Base-by-base conservation (phyloP, 2,329 filamentous ascomycete genomes). In the Podosphaera aphanis region DNA sequence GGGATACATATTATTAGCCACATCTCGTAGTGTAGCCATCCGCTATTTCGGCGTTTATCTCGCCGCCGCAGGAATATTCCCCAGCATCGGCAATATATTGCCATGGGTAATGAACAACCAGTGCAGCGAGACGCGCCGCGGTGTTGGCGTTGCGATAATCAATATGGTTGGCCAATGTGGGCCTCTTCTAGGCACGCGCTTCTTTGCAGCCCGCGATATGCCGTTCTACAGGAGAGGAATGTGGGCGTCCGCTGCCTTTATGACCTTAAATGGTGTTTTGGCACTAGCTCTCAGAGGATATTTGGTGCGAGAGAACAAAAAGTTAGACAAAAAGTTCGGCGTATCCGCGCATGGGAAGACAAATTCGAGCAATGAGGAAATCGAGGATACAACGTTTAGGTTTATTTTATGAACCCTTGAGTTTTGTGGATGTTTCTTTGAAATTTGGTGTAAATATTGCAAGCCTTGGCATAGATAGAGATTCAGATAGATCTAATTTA, bases 41-140 rank as follows among this genome's bases (percentile, higher is more conserved):
- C 63, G 66, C 19, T 70, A 69, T 48, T 58, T 63, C 0, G 64
- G 61, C 4, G 63, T 66, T 1, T 69, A 66, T 48, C 53, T 69
- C 57, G 70, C 71, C 15, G 69, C 73, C 1, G 66, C 64, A 8
- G 73, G 73, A 15, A 69, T 82, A 25, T 75, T 82, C 37, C 71
- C 76, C 0, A 72, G 71, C 54, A 73, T 82, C 33, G 73, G 74
- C 7, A 79, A 80, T 50, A 75, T 77, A 7, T 68, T 83, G 40
- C 76, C 78, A 0, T 79, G 77, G 56, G 75, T 77, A 2, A 60
- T 77, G 2, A 73, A 79, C 57, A 80, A 80, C 56, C 74, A 79
- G 57, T 74, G 75, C 19, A 72, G 65, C 35, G 74, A 77, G 54
- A 76, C 74, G 2, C 71, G 77, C 41, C 69, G 76, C 2, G 77